A percentile compares a stretch with the other conserved stretches of the same genome.
phyloP scores from a whole-genome alignment of 495 filamentous ascomycete species.

The Thermothielavioides terrestris region DNA sequence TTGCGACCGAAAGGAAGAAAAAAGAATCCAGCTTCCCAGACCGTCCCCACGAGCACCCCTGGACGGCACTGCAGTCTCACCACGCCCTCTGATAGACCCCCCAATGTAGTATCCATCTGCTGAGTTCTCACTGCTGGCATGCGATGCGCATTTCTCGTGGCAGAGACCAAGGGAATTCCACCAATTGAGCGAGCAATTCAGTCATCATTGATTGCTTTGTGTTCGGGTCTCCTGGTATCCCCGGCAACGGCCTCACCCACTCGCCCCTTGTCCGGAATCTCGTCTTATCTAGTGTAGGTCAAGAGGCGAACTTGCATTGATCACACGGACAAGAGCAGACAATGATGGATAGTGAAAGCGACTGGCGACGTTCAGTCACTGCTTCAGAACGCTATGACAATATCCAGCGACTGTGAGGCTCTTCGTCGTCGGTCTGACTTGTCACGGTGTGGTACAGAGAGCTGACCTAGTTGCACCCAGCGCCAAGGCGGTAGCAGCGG shows the following conservation, averaged over 20 bases:
- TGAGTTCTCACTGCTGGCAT: too few relatives aligned
- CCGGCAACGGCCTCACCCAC: background rate
- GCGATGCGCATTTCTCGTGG: too few relatives aligned
- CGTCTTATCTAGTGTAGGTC: too few relatives aligned
- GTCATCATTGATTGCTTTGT: background rate
- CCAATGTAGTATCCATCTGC: too few relatives aligned
- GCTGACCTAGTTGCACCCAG: constrained; percentile 1
- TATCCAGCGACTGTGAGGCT: constrained; percentile 42
- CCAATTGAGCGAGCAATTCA: background rate
- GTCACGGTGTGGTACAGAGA: constrained; percentile 1
- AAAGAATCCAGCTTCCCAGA: too few relatives aligned
- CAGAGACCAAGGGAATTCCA: too few relatives aligned
- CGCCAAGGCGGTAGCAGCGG: constrained; percentile 13
- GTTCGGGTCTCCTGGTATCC: background rate
- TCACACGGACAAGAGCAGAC: background rate
- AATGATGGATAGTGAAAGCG: constrained; percentile 11
- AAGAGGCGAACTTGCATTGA: background rate
- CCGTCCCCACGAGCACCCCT: too few relatives aligned
- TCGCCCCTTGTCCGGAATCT: too few relatives aligned
- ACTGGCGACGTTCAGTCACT: constrained; percentile 29
- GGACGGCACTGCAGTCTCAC: too few relatives aligned
- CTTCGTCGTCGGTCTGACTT: background rate
- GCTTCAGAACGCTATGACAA: constrained; percentile 44
- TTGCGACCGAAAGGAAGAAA: too few relatives aligned
- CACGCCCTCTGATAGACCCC: too few relatives aligned